Conservation (phyloP, 2,329 filamentous ascomycete genomes). For the Neophaeococcomyces aloes region DNA sequence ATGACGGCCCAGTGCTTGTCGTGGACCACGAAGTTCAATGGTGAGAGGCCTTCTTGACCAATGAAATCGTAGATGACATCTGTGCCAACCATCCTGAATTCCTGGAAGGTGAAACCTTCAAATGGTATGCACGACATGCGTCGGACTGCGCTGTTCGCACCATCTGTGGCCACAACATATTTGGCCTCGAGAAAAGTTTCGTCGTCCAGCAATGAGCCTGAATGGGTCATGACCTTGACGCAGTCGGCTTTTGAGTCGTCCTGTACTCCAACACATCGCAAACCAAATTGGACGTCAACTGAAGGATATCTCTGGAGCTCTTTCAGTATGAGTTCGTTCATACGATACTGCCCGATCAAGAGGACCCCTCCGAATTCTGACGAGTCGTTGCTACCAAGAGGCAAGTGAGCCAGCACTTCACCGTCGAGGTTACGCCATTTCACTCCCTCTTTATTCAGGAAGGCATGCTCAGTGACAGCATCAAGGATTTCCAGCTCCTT, state of each 20-base stretch:
- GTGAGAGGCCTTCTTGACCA: conserved; percentile 8
- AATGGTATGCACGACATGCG: conserved; percentile 12
- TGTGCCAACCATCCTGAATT: conserved; percentile 14
- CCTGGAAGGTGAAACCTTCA: conserved; percentile 17
- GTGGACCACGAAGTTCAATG: conserved; percentile 16
- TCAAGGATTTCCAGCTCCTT: conserved; percentile 7
- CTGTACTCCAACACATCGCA: conserved; percentile 5
- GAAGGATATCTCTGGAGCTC: conserved; percentile 9
- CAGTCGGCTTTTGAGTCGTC: not conserved
- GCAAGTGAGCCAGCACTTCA: conserved; percentile 9
- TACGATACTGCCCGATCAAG: conserved; percentile 9
- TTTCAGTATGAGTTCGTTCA: conserved; percentile 8
- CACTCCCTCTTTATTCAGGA: conserved; percentile 8
- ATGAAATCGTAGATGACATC: conserved; percentile 17
- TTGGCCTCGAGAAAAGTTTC: conserved; percentile 6
- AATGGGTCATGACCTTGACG: conserved; percentile 6
- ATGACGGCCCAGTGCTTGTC: conserved; percentile 17
- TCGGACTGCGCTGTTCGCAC: conserved; percentile 10
- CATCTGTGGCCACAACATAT: conserved; percentile 12
- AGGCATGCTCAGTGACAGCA: conserved; percentile 1
- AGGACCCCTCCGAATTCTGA: conserved; percentile 10
- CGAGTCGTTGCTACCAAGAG: conserved; percentile 1
- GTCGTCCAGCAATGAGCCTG: not conserved
- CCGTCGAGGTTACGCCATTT: conserved; percentile 11
- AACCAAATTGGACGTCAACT: conserved; percentile 10